Evolutionary conservation across 2,329 filamentous ascomycete species (phyloP).

Genomic region (Aspergillus sergii): DNA sequence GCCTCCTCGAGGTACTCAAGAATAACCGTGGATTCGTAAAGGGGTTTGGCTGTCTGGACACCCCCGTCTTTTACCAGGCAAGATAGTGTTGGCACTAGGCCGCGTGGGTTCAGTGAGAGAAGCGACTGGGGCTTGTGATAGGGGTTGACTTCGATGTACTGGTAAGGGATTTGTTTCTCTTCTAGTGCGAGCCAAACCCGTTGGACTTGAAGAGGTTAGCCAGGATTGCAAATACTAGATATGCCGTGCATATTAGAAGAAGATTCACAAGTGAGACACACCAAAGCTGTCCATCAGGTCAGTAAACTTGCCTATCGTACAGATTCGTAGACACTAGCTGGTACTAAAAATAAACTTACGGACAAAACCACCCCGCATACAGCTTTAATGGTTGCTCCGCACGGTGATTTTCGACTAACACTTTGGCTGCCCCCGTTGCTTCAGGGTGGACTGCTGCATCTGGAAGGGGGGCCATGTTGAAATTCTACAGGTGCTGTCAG

Average conservation of each 20-base stretch:
- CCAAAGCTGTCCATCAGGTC: constrained; percentile 32
- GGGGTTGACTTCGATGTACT: constrained; percentile 78
- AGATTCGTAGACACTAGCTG: neutral
- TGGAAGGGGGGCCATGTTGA: constrained; percentile 33
- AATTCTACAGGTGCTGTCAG: neutral
- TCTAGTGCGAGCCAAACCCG: constrained; percentile 72
- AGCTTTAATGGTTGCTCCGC: constrained; percentile 55
- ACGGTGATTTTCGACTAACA: constrained; percentile 35
- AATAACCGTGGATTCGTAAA: constrained; percentile 74
- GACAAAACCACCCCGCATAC: constrained; percentile 76
- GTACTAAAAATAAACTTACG: constrained; percentile 34
- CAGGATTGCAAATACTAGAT: neutral
- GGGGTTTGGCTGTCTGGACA: constrained; percentile 51
- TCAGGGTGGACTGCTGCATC: constrained; percentile 49
- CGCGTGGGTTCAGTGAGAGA: constrained; percentile 71
- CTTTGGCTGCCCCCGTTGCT: constrained; percentile 49
- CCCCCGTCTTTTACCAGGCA: constrained; percentile 25
- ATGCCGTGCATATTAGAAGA: neutral
- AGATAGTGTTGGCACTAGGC: constrained; percentile 71
- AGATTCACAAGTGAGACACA: constrained; percentile 15
- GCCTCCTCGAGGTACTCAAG: constrained; percentile 77
- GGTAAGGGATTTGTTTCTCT: constrained; percentile 73
- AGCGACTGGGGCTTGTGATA: constrained; percentile 72
- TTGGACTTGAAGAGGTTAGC: constrained; percentile 53
- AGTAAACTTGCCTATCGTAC: neutral